These are phyloP conservation scores for Dissophora globulifera DNA, from an alignment of 192 early-diverging fungal genomes.

Conservation along the genomic window DNA sequence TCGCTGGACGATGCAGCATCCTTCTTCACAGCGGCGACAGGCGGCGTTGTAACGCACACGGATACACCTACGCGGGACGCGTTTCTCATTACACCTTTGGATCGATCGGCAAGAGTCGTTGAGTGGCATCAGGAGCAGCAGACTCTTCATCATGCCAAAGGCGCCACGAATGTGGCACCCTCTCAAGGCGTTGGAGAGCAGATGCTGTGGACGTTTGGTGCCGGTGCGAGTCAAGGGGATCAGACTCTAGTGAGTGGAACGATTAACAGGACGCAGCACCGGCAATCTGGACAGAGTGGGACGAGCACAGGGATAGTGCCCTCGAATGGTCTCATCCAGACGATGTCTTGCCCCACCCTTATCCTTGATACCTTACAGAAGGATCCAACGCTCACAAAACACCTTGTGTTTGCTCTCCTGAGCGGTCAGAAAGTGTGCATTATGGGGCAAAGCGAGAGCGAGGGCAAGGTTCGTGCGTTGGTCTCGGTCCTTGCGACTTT, in stretches of 20 bases:
- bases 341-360: constrained; percentile 11
- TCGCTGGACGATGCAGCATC: constrained; percentile 49
- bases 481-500: constrained; percentile 35
- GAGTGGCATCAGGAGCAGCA: constrained; percentile 54
- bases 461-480: constrained; percentile 28
- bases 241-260: background rate
- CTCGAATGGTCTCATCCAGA: constrained; percentile 7
- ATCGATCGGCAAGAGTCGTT: constrained; percentile 37
- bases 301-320: constrained; percentile 14
- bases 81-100: constrained; percentile 32
- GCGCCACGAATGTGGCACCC: background rate
- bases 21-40: constrained; percentile 48
- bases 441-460: constrained; percentile 38
- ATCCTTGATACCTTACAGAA: constrained; percentile 37
- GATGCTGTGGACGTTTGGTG: constrained; percentile 31
- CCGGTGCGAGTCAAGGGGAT: constrained; percentile 21
- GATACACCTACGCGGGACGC: constrained; percentile 42
- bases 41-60: constrained; percentile 20
- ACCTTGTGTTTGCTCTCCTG: constrained; percentile 38
- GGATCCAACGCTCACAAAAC: constrained; percentile 28
- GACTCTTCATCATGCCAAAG: constrained; percentile 41
- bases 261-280: constrained; percentile 5
- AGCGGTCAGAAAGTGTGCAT: constrained; percentile 44
- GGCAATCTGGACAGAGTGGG: constrained; percentile 41
- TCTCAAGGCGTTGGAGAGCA: constrained; percentile 15